Base-by-base conservation (phyloP, 2,329 filamentous ascomycete species). In the Cytospora paraplurivora region DNA sequence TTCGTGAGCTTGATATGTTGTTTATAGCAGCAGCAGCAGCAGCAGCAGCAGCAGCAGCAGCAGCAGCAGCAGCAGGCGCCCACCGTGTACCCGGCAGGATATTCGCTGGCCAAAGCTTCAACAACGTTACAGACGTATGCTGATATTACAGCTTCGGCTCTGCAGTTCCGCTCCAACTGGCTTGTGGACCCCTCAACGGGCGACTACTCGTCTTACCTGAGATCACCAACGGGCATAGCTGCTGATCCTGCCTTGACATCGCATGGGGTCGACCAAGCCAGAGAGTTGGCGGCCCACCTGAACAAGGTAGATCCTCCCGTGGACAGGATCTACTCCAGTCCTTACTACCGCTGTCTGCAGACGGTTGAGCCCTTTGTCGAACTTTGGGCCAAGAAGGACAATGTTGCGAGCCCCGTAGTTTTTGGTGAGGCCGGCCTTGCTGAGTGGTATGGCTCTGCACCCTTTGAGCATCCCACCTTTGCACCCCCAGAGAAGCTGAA, bases 361-460 rank as follows among this genome's bases (percentile, higher is more conserved):
- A 96, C 93, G 1, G 86, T 96, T 59, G 80, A 84, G 55, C 92
- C 93, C 0, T 88, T 88, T 69, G 79, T 88, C 56, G 75, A 79
- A 12, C 79, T 86, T 56, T 53, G 62, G 54, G 44, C 38, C 7
- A 4, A 32, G 7, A 51, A 58, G 17, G 72, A 74, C 68, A 72
- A 69, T 54, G 63, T 64, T 51, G 67, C 34, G 37, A 66, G 44
- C 37, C 62, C 44, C 35, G 53, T 56, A 19, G 82, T 88, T 66
- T 80, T 83, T 41, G 82, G 81, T 55, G 86, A 88, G 69, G 76
- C 79, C 62, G 85, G 85, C 13, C 71, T 88, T 47, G 89, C 91
- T 66, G 95, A 99, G 79, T 98, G 95, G 89, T 98, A 95, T 74
- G 95, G 95, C 33, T 82, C 86, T 55, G 92, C 93, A 17, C 87